Evolutionary conservation across 495 filamentous ascomycete species (phyloP).

Genomic region (Lentithecium fluviatile): DNA sequence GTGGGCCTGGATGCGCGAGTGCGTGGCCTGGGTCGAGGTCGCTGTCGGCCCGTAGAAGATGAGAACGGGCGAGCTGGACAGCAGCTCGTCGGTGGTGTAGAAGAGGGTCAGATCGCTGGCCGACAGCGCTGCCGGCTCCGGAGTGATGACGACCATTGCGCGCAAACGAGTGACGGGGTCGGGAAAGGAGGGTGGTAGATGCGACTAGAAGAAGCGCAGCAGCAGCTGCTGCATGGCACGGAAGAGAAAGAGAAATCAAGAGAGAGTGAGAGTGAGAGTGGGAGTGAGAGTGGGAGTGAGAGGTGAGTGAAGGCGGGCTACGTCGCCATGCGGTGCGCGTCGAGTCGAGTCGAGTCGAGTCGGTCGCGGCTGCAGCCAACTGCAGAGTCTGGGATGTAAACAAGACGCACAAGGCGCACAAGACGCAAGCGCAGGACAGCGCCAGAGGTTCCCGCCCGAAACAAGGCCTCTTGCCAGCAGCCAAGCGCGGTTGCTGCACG

Average conservation of each 20-base stretch:
- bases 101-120: slow-evolving; percentile 76
- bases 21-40: slow-evolving; percentile 78
- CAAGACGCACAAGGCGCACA: slow-evolving; percentile 9
- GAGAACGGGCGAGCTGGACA: slow-evolving; percentile 70
- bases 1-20: slow-evolving; percentile 89
- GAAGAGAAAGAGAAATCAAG: not conserved
- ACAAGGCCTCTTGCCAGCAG: slow-evolving; percentile 6
- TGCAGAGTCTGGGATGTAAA: slow-evolving; percentile 22
- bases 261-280: slow-evolving; percentile 6
- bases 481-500: slow-evolving; percentile 25
- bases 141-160: slow-evolving; percentile 64
- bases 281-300: not conserved
- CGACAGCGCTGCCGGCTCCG: slow-evolving; percentile 63
- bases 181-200: not conserved
- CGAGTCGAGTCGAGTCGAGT: slow-evolving; percentile 4
- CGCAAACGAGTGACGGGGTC: slow-evolving; percentile 23
- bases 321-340: slow-evolving; percentile 8
- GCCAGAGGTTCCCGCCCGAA: slow-evolving; percentile 11
- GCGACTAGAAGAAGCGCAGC: not conserved
- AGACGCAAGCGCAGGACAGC: too few relatives aligned
- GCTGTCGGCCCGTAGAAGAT: slow-evolving; percentile 84
- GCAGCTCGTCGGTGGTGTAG: slow-evolving; percentile 72
- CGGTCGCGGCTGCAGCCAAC: not conserved
- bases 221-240: slow-evolving; percentile 9
- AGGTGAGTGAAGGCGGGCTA: not conserved